phyloP scores from a whole-genome alignment of 768 basidiomycete genomes.

The Termitomyces eurrhizus region DNA sequence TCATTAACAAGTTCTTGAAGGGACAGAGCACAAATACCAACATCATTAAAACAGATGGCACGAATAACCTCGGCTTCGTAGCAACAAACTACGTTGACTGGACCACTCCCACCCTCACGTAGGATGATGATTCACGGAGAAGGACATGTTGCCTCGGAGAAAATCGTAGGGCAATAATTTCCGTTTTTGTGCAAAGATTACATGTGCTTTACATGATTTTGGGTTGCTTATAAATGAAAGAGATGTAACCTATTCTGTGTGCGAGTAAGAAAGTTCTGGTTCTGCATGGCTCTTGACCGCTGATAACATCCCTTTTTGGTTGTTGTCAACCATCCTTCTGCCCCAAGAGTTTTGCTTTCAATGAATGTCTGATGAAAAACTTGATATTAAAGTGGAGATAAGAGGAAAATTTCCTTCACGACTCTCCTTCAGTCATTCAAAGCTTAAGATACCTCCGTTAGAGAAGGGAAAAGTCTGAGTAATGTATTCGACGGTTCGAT shows the following conservation, averaged over 20 bases:
- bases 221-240: not conserved
- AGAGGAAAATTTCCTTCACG: not conserved
- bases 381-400: too few relatives aligned
- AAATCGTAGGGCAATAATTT: not conserved
- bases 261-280: not conserved
- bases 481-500: not conserved
- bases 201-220: not conserved
- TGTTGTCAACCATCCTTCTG: too few relatives aligned
- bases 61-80: conserved; percentile 35
- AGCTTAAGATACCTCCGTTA: not conserved
- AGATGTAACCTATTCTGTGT: not conserved
- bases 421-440: not conserved
- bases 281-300: not conserved
- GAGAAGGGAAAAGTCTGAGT: not conserved
- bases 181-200: not conserved
- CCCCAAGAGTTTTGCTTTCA: not conserved
- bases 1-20: conserved; percentile 53
- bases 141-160: not conserved
- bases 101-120: conserved; percentile 38
- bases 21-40: conserved; percentile 44
- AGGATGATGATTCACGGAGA: not conserved
- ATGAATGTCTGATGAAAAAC: not conserved
- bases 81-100: conserved; percentile 45
- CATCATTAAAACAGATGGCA: conserved; percentile 40
- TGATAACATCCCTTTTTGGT: not conserved